Percentiles rank a stretch among this genome's conserved stretches.
Evolutionary conservation across 805 yeast species (phyloP).

Genomic region (Candida maltosa): DNA sequence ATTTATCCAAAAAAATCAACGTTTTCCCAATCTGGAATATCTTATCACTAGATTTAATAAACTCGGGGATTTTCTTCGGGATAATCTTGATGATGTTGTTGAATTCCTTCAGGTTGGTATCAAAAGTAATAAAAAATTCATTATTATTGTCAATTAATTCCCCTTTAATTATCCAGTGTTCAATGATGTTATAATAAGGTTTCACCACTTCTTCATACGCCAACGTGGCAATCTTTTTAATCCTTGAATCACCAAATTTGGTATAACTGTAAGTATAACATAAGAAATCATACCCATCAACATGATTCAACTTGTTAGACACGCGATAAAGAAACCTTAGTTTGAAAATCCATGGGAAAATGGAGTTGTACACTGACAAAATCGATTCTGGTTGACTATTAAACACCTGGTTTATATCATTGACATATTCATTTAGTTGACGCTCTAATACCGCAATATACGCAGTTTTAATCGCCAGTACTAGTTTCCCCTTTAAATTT

Average conservation of each 20-base stretch:
- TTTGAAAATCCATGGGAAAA: constrained; percentile 51
- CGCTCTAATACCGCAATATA: constrained; percentile 48
- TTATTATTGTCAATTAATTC: constrained; percentile 49
- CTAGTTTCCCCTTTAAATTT: constrained; percentile 17
- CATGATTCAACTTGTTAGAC: constrained; percentile 24
- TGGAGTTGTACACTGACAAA: constrained; percentile 32
- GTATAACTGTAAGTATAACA: constrained; percentile 48
- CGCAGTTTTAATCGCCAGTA: constrained; percentile 62
- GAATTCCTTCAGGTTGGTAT: constrained; percentile 24
- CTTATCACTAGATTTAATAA: constrained; percentile 29
- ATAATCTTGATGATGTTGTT: constrained; percentile 31
- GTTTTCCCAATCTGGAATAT: constrained; percentile 72
- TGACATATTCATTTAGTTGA: constrained; percentile 31
- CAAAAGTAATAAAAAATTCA: constrained; percentile 59
- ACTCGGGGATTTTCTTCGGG: constrained; percentile 41
- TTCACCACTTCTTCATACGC: constrained; percentile 39
- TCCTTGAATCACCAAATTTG: constrained; percentile 60
- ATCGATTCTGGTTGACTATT: constrained; percentile 22
- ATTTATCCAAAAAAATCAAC: constrained; percentile 55
- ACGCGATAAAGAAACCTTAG: constrained; percentile 57
- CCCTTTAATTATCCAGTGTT: constrained; percentile 71
- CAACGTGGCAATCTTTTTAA: constrained; percentile 32
- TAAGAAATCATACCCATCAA: constrained; percentile 50
- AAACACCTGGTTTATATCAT: constrained; percentile 33
- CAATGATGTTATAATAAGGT: constrained; percentile 61